Evolutionary conservation across 164 flowering plant species (phyloP).

Genomic region (Chimonanthus praecox): DNA sequence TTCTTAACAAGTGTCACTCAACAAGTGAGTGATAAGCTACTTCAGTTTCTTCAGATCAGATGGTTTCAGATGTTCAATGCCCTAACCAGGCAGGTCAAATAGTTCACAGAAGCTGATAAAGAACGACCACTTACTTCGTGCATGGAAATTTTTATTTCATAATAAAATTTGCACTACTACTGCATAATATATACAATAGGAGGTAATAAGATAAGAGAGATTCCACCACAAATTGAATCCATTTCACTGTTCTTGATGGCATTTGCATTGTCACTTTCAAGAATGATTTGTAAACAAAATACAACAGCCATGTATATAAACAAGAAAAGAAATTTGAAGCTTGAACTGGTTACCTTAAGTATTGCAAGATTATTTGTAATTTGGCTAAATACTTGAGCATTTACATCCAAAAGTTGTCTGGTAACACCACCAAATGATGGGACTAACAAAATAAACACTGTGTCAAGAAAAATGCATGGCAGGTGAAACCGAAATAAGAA

Average conservation of each 20-base stretch:
- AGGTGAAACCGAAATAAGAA: slow-evolving; percentile 4
- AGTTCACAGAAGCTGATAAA: background rate
- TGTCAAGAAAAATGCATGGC: slow-evolving; percentile 4
- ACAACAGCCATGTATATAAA: background rate
- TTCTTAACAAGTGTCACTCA: background rate
- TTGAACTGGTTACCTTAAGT: slow-evolving; percentile 37
- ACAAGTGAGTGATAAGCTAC: background rate
- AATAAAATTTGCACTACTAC: background rate
- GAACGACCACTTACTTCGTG: background rate
- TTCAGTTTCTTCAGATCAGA: background rate
- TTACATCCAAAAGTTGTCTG: slow-evolving; percentile 70
- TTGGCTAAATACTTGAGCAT: slow-evolving; percentile 54
- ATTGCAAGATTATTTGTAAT: slow-evolving; percentile 48
- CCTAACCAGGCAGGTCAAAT: background rate
- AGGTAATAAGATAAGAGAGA: background rate
- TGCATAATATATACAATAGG: background rate
- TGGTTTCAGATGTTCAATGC: background rate
- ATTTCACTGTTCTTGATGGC: background rate
- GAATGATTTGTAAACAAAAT: background rate
- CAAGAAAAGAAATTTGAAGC: slow-evolving; percentile 1
- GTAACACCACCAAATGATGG: slow-evolving; percentile 43
- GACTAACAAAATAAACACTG: slow-evolving; percentile 16
- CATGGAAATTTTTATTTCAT: background rate
- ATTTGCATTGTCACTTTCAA: background rate
- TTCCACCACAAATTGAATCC: background rate